Evolutionary conservation across 2,329 filamentous ascomycete species (phyloP).

Genomic region (Daldinia eschscholtzii): DNA sequence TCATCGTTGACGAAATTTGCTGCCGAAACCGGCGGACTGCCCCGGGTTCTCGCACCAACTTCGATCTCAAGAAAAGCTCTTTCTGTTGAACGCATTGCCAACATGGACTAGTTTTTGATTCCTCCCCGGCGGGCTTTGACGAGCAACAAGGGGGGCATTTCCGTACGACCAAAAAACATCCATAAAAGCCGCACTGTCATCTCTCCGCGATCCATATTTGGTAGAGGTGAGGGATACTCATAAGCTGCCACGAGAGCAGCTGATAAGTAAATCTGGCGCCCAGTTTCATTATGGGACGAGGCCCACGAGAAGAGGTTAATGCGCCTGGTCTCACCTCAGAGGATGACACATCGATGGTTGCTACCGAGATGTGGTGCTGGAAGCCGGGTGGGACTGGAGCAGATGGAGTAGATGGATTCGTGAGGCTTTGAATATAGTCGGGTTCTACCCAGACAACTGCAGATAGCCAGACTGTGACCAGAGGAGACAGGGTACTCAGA

Average conservation of each 20-base stretch:
- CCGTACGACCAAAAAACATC: conserved; percentile 93
- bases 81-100: conserved; percentile 88
- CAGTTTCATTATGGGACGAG: conserved; percentile 57
- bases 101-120: conserved; percentile 95
- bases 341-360: conserved; percentile 60
- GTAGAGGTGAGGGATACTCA: conserved; percentile 60
- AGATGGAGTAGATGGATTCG: conserved; percentile 48
- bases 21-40: conserved; percentile 50
- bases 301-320: conserved; percentile 65
- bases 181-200: conserved; percentile 86
- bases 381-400: conserved; percentile 51
- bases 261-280: conserved; percentile 62
- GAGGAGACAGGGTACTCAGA: conserved; percentile 59
- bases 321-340: conserved; percentile 68
- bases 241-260: conserved; percentile 48
- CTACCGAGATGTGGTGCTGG: conserved; percentile 58
- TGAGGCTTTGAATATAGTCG: conserved; percentile 35
- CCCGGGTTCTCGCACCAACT: conserved; percentile 37
- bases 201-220: conserved; percentile 60
- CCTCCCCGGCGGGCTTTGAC: conserved; percentile 69
- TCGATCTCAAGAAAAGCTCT: conserved; percentile 60
- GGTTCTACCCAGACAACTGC: conserved; percentile 46
- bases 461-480: conserved; percentile 43
- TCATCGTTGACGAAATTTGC: conserved; percentile 42
- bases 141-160: conserved; percentile 71